Evolutionary conservation across 202 grass and related monocot genomes (phyloP).

Genomic region (Bolboschoenoplectus hybrid): DNA sequence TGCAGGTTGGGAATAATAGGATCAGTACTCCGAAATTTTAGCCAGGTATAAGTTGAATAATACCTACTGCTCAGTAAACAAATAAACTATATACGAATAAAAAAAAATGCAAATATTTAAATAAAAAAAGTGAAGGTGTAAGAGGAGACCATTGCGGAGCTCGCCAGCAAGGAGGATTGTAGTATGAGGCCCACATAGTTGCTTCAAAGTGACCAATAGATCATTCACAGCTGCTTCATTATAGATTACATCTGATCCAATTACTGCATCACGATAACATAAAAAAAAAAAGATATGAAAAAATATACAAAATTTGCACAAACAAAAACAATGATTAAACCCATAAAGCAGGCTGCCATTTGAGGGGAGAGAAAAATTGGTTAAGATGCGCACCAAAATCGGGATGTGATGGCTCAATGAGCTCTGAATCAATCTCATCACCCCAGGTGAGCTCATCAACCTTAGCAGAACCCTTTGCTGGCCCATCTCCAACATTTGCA

Average conservation of each 20-base stretch:
- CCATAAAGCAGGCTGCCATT: neutral
- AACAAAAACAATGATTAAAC: neutral
- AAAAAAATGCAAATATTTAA: neutral
- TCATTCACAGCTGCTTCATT: conserved; percentile 77
- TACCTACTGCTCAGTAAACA: neutral
- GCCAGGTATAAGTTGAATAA: neutral
- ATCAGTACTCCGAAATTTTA: neutral
- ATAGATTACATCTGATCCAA: conserved; percentile 91
- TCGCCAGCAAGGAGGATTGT: conserved; percentile 82
- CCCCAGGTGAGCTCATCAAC: conserved; percentile 72
- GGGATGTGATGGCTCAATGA: conserved; percentile 45
- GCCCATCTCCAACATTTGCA: conserved; percentile 42
- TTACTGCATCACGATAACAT: conserved; percentile 42
- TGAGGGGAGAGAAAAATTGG: neutral
- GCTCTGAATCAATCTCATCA: conserved; percentile 51
- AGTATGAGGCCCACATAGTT: conserved; percentile 56
- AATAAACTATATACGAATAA: neutral
- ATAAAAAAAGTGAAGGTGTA: neutral
- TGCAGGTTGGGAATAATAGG: neutral
- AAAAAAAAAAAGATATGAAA: neutral
- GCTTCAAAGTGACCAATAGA: conserved; percentile 57
- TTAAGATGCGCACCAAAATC: conserved; percentile 50
- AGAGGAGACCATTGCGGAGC: conserved; percentile 71
- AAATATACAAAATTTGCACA: neutral
- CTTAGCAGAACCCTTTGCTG: conserved; percentile 42